Base-by-base conservation (phyloP, 2,329 filamentous ascomycete genomes). In the Stromatinia cepivora region DNA sequence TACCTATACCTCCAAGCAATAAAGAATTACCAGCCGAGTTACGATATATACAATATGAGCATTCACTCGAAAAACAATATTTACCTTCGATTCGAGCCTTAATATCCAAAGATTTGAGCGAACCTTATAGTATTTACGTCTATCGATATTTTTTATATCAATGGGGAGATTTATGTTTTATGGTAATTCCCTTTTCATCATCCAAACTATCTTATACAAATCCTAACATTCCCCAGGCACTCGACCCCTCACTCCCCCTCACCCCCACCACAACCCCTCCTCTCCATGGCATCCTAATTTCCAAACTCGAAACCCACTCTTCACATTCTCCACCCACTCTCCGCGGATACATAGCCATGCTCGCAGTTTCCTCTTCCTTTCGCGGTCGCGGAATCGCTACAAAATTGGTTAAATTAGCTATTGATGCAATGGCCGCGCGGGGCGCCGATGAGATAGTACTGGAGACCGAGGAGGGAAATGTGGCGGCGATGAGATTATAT, bases 121-220 rank as follows among this genome's bases (percentile, higher is more conserved):
- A 99, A 80, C 95, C 95, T 1, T 99, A 99, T 80, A 98, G 94
- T 81, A 98, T 99, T 79, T 99, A 99, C 82, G 95, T 99, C 70
- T 99, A 98, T 80, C 89, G 95, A 45, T 99, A 99, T 80, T 99
- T 99, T 77, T 84, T 99, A 25, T 97, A 96, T 78, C 93, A 98
- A 86, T 99, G 95, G 95, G 92, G 92, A 7, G 91, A 98, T 78
- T 83, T 99, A n/a, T 99, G 95, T 81, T 98, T 93, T 81, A 92
- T 98, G 89, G 93, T 94, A 81, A 56, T 48, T 13, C 22, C 39
- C 34, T 45, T 57, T 36, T 56, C 25, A 25, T 52, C 17, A 9
- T 20, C 36, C 36, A 36, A 53, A 22, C 15, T 8, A 25, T 25
- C 39, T 42, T 15, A 42, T 1, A 15, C 39, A 42, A 15, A 42